A percentile compares a stretch with the other conserved stretches of the same genome.
phyloP scores from a whole-genome alignment of 2,329 filamentous ascomycete species.

The Laburnicola sp. region DNA sequence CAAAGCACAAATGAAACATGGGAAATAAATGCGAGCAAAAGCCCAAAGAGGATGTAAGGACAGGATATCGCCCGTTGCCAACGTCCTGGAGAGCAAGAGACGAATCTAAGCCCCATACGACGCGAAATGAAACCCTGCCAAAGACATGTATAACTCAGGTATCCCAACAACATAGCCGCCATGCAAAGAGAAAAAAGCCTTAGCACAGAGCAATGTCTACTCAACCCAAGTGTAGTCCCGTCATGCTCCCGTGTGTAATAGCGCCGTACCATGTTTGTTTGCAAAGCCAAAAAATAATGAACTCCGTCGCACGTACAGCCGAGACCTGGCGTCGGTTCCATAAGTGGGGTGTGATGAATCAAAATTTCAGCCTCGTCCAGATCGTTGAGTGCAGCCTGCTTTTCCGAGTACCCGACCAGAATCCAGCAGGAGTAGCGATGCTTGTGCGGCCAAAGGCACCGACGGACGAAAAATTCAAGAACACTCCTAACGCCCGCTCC shows the following conservation, averaged over 20 bases:
- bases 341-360: conserved; percentile 13
- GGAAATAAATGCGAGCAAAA: conserved; percentile 28
- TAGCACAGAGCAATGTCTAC: conserved; percentile 19
- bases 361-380: conserved; percentile 12
- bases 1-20: conserved; percentile 21
- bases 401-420: conserved; percentile 23
- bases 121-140: conserved; percentile 9
- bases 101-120: conserved; percentile 28
- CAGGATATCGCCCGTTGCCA: conserved; percentile 34
- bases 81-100: conserved; percentile 26
- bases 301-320: conserved; percentile 26
- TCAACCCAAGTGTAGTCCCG: conserved; percentile 27
- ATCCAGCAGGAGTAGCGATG: conserved; percentile 20
- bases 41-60: conserved; percentile 33
- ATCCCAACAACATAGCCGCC: conserved; percentile 26
- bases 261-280: conserved; percentile 37
- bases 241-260: conserved; percentile 31
- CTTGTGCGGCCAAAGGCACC: conserved; percentile 3
- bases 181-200: conserved; percentile 25
- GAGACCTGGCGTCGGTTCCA: conserved; percentile 17
- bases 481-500: conserved; percentile 33
- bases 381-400: conserved; percentile 19
- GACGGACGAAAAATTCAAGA: conserved; percentile 15
- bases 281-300: conserved; percentile 27
- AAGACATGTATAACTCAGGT: conserved; percentile 19